Evolutionary conservation across 306 rosid species (phyloP).

Genomic region (Datisca glomerata): DNA sequence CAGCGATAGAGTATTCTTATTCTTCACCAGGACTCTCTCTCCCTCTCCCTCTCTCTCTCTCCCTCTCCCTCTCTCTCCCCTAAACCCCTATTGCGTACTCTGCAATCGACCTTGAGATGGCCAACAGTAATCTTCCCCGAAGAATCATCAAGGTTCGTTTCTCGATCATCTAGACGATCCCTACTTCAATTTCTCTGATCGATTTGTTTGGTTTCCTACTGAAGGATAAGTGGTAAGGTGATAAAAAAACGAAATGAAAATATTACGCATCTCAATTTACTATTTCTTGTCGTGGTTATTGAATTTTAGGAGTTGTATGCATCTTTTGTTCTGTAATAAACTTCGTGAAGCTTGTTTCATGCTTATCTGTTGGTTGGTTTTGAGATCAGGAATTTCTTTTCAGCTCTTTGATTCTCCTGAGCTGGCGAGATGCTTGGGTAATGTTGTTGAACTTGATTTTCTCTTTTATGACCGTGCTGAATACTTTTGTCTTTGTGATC

Average conservation of each 20-base stretch:
- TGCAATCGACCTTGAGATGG: slow-evolving; percentile 62
- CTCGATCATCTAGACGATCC: slow-evolving; percentile 30
- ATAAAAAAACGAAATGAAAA: neutral
- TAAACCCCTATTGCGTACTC: slow-evolving; percentile 53
- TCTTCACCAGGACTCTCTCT: too few relatives aligned
- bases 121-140: slow-evolving; percentile 91
- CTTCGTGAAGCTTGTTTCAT: neutral
- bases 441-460: neutral
- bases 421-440: slow-evolving; percentile 2
- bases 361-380: neutral
- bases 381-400: neutral
- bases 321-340: neutral
- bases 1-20: too few relatives aligned
- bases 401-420: slow-evolving; percentile 6
- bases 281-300: neutral
- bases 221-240: neutral
- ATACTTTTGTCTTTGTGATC: slow-evolving; percentile 17
- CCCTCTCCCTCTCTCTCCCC: neutral
- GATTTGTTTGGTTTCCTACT: slow-evolving; percentile 8
- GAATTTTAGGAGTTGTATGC: neutral
- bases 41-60: slow-evolving; percentile 1
- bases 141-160: slow-evolving; percentile 59
- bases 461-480: slow-evolving; percentile 8
- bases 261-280: neutral
- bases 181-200: slow-evolving; percentile 28